phyloP scores from a whole-genome alignment of 371 early-diverging fungal genomes.

The Mortierella sp. region DNA sequence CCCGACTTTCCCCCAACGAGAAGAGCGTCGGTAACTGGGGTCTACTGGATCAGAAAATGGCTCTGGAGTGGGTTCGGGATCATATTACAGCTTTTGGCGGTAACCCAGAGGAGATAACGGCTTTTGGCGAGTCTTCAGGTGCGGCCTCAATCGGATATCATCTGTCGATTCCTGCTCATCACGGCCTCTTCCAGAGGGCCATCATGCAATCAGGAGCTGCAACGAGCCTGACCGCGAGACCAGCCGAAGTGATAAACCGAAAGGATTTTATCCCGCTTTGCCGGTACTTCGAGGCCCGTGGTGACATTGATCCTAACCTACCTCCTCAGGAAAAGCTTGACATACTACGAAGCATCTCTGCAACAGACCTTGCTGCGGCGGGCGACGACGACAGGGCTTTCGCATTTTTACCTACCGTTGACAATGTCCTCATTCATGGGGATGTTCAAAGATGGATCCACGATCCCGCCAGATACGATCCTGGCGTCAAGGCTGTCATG shows the following conservation, averaged over 20 bases:
- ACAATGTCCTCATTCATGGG: conserved; percentile 23
- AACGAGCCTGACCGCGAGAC: conserved; percentile 27
- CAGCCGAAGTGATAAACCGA: conserved; percentile 30
- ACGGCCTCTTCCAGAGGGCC: conserved; percentile 53
- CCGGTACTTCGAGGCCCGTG: conserved; percentile 11
- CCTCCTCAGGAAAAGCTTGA: conserved; percentile 32
- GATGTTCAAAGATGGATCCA: conserved; percentile 34
- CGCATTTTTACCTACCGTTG: conserved; percentile 41
- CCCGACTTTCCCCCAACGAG: conserved; percentile 8
- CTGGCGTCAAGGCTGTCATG: conserved; percentile 37
- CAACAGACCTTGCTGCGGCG: conserved; percentile 38
- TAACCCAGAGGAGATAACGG: conserved; percentile 58
- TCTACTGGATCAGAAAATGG: conserved; percentile 58
- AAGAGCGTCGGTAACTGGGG: conserved; percentile 57
- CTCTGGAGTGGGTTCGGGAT: conserved; percentile 62
- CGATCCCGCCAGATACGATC: conserved; percentile 34
- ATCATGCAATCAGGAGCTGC: conserved; percentile 53
- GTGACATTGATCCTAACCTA: conserved; percentile 8
- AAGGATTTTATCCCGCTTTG: conserved; percentile 37
- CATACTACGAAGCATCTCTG: conserved; percentile 26
- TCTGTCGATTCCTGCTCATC: conserved; percentile 22
- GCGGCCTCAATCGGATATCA: conserved; percentile 55
- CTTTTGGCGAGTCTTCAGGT: conserved; percentile 64
- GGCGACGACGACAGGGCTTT: conserved; percentile 25
- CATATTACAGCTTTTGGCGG: conserved; percentile 66